A percentile compares a stretch with the other conserved stretches of the same genome.
These are phyloP conservation scores for Leishmania aethiopica DNA, from an alignment of 208 protist genomes.

Conservation along the genomic window DNA sequence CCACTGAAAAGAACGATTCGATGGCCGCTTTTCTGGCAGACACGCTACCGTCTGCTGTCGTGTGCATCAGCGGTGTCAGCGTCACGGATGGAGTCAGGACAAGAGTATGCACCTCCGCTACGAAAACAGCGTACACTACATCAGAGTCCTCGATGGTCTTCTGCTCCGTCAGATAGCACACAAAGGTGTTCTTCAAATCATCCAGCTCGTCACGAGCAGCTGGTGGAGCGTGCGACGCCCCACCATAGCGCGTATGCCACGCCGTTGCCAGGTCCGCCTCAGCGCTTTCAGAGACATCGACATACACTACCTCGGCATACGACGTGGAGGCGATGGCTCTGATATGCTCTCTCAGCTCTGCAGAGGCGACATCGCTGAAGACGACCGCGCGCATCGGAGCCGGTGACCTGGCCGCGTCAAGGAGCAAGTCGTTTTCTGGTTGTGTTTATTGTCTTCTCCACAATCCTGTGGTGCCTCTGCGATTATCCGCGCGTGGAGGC, in stretches of 20 bases:
- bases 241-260: constrained; percentile 26
- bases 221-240: background rate
- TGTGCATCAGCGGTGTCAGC: constrained; percentile 41
- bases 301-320: constrained; percentile 6
- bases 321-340: constrained; percentile 18
- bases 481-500: background rate
- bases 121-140: constrained; percentile 67
- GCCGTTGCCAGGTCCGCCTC: constrained; percentile 12
- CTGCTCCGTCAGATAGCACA: constrained; percentile 70
- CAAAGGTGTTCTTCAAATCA: constrained; percentile 28
- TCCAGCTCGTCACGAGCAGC: constrained; percentile 15
- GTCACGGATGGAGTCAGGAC: constrained; percentile 33
- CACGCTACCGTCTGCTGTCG: background rate
- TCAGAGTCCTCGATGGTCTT: constrained; percentile 57
- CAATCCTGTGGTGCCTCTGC: background rate
- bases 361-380: constrained; percentile 20
- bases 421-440: background rate
- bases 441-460: background rate
- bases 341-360: background rate
- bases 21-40: constrained; percentile 7
- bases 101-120: constrained; percentile 49
- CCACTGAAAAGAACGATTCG: constrained; percentile 37
- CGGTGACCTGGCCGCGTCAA: background rate
- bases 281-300: constrained; percentile 8
- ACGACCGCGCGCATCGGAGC: constrained; percentile 14